These are phyloP conservation scores for Penicillium sp. DNA, from an alignment of 2,329 filamentous ascomycete species.

Conservation along the genomic window DNA sequence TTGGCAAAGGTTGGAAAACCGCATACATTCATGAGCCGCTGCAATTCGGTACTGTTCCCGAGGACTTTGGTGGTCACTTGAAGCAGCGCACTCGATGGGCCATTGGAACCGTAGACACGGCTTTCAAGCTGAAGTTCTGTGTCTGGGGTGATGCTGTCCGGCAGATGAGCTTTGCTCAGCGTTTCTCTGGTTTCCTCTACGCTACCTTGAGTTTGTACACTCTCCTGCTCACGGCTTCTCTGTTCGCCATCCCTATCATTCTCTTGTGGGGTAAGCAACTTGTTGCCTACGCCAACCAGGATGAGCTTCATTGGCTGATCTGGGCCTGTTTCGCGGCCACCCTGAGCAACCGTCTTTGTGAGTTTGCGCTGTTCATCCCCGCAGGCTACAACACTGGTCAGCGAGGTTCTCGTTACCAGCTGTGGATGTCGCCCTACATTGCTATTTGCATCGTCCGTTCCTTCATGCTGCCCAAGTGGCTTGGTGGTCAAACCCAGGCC, in stretches of 20 bases:
- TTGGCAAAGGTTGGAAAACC: slow-evolving; percentile 63
- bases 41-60: slow-evolving; percentile 56
- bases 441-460: slow-evolving; percentile 59
- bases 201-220: slow-evolving; percentile 58
- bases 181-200: slow-evolving; percentile 61
- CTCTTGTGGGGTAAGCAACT: slow-evolving; percentile 58
- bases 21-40: slow-evolving; percentile 61
- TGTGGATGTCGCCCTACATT: slow-evolving; percentile 66
- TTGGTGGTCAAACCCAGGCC: slow-evolving; percentile 59
- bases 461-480: slow-evolving; percentile 60
- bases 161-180: slow-evolving; percentile 58
- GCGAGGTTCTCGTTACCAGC: slow-evolving; percentile 56
- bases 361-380: slow-evolving; percentile 60
- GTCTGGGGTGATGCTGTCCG: slow-evolving; percentile 56
- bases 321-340: slow-evolving; percentile 56
- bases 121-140: slow-evolving; percentile 62
- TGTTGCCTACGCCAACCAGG: slow-evolving; percentile 55
- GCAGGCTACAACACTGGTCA: slow-evolving; percentile 62
- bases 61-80: slow-evolving; percentile 37
- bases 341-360: slow-evolving; percentile 56
- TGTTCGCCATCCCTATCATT: slow-evolving; percentile 62
- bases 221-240: slow-evolving; percentile 55
- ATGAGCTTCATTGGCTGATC: slow-evolving; percentile 61
- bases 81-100: slow-evolving; percentile 43
- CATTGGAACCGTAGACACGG: slow-evolving; percentile 57